Percentiles rank a stretch among this genome's conserved stretches.
phyloP scores from a whole-genome alignment of 2,329 filamentous ascomycete species.

The Pleomassaria siparia region DNA sequence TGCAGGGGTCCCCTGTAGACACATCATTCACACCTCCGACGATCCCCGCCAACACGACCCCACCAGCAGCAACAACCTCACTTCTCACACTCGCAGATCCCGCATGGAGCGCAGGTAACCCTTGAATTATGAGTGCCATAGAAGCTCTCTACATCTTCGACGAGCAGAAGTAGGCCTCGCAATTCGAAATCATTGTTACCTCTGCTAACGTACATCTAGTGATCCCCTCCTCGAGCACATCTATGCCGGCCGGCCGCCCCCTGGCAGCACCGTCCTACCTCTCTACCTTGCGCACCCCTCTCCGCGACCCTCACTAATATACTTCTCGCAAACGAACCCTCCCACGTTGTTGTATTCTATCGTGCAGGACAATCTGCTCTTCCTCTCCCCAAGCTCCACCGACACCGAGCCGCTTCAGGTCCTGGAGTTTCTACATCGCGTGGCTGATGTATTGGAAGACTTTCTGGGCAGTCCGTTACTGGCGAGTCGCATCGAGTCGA shows the following conservation, averaged over 20 bases:
- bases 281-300: slow-evolving; percentile 81
- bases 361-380: slow-evolving; percentile 81
- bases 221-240: slow-evolving; percentile 83
- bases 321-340: slow-evolving; percentile 78
- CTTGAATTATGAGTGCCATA: slow-evolving; percentile 64
- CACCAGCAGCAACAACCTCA: slow-evolving; percentile 8
- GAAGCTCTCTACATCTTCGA: slow-evolving; percentile 97
- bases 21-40: slow-evolving; percentile 17
- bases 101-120: slow-evolving; percentile 12
- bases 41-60: slow-evolving; percentile 30
- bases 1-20: slow-evolving; percentile 9
- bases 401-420: slow-evolving; percentile 88
- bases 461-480: slow-evolving; percentile 88
- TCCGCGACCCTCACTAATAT: slow-evolving; percentile 83
- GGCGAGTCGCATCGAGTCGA: slow-evolving; percentile 82
- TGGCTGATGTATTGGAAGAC: slow-evolving; percentile 90
- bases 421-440: slow-evolving; percentile 90
- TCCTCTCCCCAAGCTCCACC: slow-evolving; percentile 79
- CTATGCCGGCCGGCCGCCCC: slow-evolving; percentile 80
- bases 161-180: slow-evolving; percentile 78
- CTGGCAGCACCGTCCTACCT: slow-evolving; percentile 74
- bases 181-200: background rate
- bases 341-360: slow-evolving; percentile 88
- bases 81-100: slow-evolving; percentile 5
- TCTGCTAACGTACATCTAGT: slow-evolving; percentile 55